phyloP scores from a whole-genome alignment of 108 stramenopile species.

The Fragilaria radians region DNA sequence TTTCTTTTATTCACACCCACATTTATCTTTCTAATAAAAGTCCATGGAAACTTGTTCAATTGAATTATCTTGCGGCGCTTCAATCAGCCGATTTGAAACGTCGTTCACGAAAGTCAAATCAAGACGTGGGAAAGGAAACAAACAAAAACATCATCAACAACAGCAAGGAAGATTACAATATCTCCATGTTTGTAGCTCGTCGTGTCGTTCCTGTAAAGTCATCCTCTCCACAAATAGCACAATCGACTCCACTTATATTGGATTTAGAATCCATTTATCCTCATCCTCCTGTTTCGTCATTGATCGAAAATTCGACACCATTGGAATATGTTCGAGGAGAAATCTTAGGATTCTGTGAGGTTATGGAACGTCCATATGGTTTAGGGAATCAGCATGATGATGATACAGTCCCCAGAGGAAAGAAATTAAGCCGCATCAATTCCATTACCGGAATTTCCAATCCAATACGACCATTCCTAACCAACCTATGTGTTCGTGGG shows the following conservation, averaged over 20 bases:
- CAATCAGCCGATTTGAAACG: conserved; percentile 34
- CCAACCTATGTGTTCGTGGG: conserved; percentile 57
- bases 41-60: conserved; percentile 30
- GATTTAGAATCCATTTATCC: conserved; percentile 37
- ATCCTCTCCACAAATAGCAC: conserved; percentile 4
- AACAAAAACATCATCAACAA: too few species aligned
- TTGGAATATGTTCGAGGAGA: conserved; percentile 47
- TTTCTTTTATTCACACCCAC: not conserved
- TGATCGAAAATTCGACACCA: conserved; percentile 5
- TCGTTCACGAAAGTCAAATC: conserved; percentile 2
- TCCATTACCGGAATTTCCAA: not conserved
- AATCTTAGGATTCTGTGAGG: conserved; percentile 68
- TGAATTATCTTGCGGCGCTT: conserved; percentile 24
- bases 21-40: conserved; percentile 7
- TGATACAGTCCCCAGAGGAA: not conserved
- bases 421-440: not conserved
- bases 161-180: too few species aligned
- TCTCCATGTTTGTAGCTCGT: conserved; percentile 49
- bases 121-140: conserved; percentile 10
- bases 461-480: conserved; percentile 47
- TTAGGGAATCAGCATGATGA: conserved; percentile 19
- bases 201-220: conserved; percentile 17
- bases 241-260: conserved; percentile 44
- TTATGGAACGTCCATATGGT: conserved; percentile 60
- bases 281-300: conserved; percentile 9